Conservation (phyloP, 2,329 filamentous ascomycete genomes). For the Tolypocladium cylindrosporum region DNA sequence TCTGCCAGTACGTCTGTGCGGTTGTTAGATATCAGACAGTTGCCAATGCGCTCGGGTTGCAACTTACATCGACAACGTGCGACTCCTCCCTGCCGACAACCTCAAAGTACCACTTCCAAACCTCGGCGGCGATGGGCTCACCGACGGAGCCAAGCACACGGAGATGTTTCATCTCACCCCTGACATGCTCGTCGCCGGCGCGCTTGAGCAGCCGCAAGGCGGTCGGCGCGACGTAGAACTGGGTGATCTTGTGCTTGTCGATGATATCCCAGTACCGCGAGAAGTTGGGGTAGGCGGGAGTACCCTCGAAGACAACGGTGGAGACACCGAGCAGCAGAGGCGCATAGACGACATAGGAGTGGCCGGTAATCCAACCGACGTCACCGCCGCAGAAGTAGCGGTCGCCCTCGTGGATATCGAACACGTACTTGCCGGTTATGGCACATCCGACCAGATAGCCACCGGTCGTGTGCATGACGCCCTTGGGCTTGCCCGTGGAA, state of each 20-base stretch:
- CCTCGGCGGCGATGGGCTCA: constrained; percentile 93
- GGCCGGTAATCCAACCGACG: constrained; percentile 97
- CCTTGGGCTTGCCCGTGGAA: constrained; percentile 97
- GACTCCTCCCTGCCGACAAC: constrained; percentile 86
- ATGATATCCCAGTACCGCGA: constrained; percentile 99
- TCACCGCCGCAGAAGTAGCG: constrained; percentile 97
- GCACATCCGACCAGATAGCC: constrained; percentile 94
- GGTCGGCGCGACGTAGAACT: constrained; percentile 97
- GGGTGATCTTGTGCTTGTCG: constrained; percentile 86
- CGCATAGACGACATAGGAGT: constrained; percentile 97
- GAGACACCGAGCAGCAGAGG: constrained; percentile 86
- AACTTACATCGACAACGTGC: constrained; percentile 82
- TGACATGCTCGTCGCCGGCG: constrained; percentile 86
- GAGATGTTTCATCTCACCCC: constrained; percentile 79
- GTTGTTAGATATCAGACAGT: constrained; percentile 8
- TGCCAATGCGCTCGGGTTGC: background rate
- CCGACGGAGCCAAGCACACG: constrained; percentile 90
- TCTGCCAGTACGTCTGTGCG: constrained; percentile 95
- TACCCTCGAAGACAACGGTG: constrained; percentile 96
- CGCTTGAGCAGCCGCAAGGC: constrained; percentile 90
- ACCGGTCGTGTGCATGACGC: constrained; percentile 93
- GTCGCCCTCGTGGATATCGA: constrained; percentile 92
- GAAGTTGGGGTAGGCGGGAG: constrained; percentile 94
- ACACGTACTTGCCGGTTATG: constrained; percentile 94
- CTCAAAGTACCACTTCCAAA: constrained; percentile 99